phyloP scores from a whole-genome alignment of 1,139 yeast genomes.

The Eremothecium coryli region DNA sequence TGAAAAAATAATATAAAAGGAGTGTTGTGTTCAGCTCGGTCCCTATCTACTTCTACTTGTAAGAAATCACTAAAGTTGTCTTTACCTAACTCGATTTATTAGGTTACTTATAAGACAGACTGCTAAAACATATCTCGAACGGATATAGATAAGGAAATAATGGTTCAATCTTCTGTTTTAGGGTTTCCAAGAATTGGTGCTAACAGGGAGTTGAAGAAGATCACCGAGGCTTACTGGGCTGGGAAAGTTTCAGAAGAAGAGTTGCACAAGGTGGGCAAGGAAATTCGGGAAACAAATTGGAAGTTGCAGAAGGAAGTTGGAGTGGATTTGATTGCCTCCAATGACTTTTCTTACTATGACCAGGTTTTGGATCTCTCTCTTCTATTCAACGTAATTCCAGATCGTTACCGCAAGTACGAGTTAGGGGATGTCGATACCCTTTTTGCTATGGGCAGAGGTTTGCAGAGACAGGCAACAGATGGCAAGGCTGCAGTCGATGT shows the following conservation, averaged over 20 bases:
- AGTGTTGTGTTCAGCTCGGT: too few species aligned
- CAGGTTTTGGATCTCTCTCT: constrained; percentile 90
- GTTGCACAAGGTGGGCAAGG: constrained; percentile 85
- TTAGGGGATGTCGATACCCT: constrained; percentile 84
- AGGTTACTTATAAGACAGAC: too few species aligned
- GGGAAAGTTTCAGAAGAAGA: constrained; percentile 87
- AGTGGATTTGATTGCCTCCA: constrained; percentile 93
- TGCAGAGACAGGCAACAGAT: constrained; percentile 93
- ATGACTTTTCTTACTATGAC: constrained; percentile 97
- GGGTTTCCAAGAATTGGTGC: constrained; percentile 99
- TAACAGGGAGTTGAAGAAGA: constrained; percentile 97
- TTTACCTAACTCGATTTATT: too few species aligned
- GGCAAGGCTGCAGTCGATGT: constrained; percentile 87
- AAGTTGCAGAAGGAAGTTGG: constrained; percentile 95
- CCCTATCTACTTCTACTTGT: too few species aligned
- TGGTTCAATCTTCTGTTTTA: constrained; percentile 94
- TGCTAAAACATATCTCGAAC: too few species aligned
- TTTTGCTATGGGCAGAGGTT: constrained; percentile 99
- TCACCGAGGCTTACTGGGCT: constrained; percentile 97
- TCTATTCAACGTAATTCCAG: constrained; percentile 92
- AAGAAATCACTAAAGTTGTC: too few species aligned
- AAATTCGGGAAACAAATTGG: constrained; percentile 95
- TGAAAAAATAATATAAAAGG: too few species aligned
- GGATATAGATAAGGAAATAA: too few species aligned
- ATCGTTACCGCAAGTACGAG: constrained; percentile 87